A percentile compares a stretch with the other conserved stretches of the same genome.
These are phyloP conservation scores for Kurtzmaniella natalensis DNA, from an alignment of 1,139 yeast species.

Conservation along the genomic window DNA sequence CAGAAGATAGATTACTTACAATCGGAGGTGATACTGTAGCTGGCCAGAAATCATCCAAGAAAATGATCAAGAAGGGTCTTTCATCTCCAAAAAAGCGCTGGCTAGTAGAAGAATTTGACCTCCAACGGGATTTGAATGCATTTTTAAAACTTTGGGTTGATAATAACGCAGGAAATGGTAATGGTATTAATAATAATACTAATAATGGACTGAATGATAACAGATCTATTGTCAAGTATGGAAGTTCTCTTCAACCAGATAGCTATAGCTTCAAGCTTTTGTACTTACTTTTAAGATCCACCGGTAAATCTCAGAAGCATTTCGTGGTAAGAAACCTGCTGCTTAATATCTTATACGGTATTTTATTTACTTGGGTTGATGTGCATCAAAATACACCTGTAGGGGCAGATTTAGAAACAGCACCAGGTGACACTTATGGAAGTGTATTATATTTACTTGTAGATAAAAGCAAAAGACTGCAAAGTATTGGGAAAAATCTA, in stretches of 20 bases:
- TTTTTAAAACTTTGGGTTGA: conserved; percentile 37
- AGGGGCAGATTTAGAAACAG: conserved; percentile 10
- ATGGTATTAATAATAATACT: conserved; percentile 24
- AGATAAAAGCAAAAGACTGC: conserved; percentile 52
- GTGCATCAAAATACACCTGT: conserved; percentile 17
- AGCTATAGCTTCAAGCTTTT: conserved; percentile 29
- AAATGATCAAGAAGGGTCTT: conserved; percentile 11
- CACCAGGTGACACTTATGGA: conserved; percentile 28
- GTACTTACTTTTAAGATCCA: conserved; percentile 25
- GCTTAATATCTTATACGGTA: conserved; percentile 53
- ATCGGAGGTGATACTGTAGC: conserved; percentile 8
- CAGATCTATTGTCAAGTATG: conserved; percentile 6
- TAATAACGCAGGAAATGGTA: too few species aligned
- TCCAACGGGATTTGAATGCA: conserved; percentile 49
- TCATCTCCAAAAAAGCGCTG: conserved; percentile 42
- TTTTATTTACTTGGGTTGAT: conserved; percentile 55
- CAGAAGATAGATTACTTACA: conserved; percentile 3
- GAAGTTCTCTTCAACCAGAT: conserved; percentile 16
- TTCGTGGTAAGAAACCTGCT: conserved; percentile 61
- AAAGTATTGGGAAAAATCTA: conserved; percentile 55
- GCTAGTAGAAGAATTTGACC: conserved; percentile 58
- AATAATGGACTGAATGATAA: conserved; percentile 13
- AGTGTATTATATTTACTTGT: conserved; percentile 48
- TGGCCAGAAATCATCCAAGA: conserved; percentile 3
- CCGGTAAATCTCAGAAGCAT: conserved; percentile 35